Evolutionary conservation across 2,329 filamentous ascomycete genomes (phyloP).

Genomic region (Diplodia corticola): DNA sequence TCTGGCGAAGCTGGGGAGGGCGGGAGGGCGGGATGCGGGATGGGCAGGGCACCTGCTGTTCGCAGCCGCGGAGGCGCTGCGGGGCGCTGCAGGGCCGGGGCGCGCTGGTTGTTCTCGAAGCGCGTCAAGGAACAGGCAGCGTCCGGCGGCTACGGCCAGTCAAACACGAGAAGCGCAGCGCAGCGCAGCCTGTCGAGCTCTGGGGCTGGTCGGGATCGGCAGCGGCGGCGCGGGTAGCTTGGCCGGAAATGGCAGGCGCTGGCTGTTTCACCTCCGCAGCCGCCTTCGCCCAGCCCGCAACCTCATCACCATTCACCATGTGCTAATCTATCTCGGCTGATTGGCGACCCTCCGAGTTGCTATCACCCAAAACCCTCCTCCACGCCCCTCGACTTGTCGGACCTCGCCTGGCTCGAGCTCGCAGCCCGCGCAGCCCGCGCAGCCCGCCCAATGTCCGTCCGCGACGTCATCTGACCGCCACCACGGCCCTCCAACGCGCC

Average conservation of each 20-base stretch:
- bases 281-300: background rate
- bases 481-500: background rate
- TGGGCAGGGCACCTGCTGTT: slow-evolving; percentile 13
- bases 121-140: background rate
- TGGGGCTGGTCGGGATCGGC: slow-evolving; percentile 3
- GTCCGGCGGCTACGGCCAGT: background rate
- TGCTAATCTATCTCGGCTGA: slow-evolving; percentile 15
- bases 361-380: slow-evolving; percentile 1
- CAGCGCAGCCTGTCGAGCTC: background rate
- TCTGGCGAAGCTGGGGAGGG: background rate
- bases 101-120: background rate
- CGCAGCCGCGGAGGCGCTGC: background rate
- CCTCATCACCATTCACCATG: background rate
- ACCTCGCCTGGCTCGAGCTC: slow-evolving; percentile 13
- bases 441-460: background rate
- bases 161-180: slow-evolving; percentile 3
- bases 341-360: slow-evolving; percentile 12
- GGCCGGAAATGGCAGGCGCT: slow-evolving; percentile 12
- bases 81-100: slow-evolving; percentile 3
- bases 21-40: too few relatives aligned
- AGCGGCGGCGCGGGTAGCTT: slow-evolving; percentile 4
- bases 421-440: background rate
- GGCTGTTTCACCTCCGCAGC: background rate
- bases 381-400: slow-evolving; percentile 4
- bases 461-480: slow-evolving; percentile 15